Percentiles rank a stretch among this genome's conserved stretches.
phyloP scores from a whole-genome alignment of 2,329 filamentous ascomycete genomes.

The Colletotrichum sp. region DNA sequence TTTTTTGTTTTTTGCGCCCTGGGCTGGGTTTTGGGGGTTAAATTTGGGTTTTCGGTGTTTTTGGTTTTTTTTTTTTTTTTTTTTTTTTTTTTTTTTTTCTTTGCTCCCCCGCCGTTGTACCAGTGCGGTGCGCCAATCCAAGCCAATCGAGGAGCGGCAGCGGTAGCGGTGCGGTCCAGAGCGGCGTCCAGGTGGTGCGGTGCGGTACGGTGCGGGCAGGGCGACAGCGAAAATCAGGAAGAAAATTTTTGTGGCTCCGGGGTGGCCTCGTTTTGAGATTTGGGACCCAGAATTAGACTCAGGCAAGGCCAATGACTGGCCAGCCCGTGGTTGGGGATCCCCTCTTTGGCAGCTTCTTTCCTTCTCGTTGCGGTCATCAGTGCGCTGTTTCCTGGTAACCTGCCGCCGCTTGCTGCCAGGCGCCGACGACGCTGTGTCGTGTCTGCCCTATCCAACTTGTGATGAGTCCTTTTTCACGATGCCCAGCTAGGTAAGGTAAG shows the following conservation, averaged over 20 bases:
- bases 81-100: no score
- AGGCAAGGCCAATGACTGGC: not conserved
- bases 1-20: no score
- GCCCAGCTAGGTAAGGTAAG: not conserved
- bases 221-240: not conserved
- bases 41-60: no score
- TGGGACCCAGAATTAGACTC: not conserved
- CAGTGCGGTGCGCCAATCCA: constrained; percentile 25
- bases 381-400: not conserved
- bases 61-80: no score
- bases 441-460: not conserved
- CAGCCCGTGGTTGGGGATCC: not conserved
- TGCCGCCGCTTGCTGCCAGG: not conserved
- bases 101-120: not conserved
- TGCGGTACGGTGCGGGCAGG: not conserved
- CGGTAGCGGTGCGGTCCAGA: not conserved
- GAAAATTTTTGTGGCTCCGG: constrained; percentile 18
- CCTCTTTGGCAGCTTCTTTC: not conserved
- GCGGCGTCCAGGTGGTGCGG: not conserved
- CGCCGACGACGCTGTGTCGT: not conserved
- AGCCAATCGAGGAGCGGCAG: not conserved
- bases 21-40: no score
- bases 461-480: not conserved
- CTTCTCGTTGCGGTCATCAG: not conserved
- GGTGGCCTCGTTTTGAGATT: constrained; percentile 20